Conservation (phyloP, 2,329 filamentous ascomycete genomes). For the Botrytis fragariae region DNA sequence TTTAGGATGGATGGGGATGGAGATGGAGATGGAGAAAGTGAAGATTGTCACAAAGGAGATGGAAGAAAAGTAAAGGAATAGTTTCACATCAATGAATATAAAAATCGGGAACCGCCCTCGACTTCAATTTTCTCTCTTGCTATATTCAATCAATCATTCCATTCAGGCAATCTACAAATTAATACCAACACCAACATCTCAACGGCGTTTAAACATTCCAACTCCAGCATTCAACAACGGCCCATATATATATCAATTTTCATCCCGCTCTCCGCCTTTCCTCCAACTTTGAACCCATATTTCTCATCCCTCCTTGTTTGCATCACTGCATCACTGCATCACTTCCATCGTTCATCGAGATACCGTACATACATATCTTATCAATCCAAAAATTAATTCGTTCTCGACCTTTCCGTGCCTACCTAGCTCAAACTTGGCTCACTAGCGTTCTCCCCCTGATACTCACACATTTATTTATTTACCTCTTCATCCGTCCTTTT, state of each 20-base stretch:
- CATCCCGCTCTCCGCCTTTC: neutral
- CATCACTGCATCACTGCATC: neutral
- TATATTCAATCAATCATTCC: neutral
- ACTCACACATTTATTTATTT: neutral
- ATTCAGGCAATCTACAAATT: neutral
- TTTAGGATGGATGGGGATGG: neutral
- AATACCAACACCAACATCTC: slow-evolving; percentile 5
- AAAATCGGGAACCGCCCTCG: neutral
- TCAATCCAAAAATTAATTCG: neutral
- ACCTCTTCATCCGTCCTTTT: neutral
- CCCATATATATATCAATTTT: slow-evolving; percentile 10
- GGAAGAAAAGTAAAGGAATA: neutral
- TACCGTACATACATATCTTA: neutral
- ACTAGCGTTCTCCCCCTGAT: neutral
- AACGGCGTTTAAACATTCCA: neutral
- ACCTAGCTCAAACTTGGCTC: slow-evolving; percentile 2
- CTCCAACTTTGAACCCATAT: neutral
- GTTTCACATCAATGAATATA: slow-evolving; percentile 1
- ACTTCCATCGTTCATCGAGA: neutral
- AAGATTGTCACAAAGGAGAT: neutral
- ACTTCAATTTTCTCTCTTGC: neutral
- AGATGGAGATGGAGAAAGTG: neutral
- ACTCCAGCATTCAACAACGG: neutral
- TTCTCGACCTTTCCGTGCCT: neutral
- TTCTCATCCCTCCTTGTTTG: neutral